These are phyloP conservation scores for Andrographis paniculata DNA, from an alignment of 305 asterid species.

Conservation along the genomic window DNA sequence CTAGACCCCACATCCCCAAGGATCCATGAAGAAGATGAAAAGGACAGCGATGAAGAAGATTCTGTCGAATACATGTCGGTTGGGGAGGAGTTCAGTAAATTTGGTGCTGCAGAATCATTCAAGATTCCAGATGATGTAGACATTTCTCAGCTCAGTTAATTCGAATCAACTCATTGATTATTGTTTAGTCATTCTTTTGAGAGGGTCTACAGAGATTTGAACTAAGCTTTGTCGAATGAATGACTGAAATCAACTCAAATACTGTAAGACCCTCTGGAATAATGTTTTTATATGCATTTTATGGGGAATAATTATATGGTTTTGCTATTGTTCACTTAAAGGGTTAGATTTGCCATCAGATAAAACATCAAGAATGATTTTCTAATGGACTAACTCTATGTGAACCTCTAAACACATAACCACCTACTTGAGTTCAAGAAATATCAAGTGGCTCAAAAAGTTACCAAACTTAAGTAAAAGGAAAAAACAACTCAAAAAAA, in stretches of 20 bases:
- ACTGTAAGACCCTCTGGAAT: not conserved
- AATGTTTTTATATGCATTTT: too few relatives aligned
- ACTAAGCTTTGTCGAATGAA: too few relatives aligned
- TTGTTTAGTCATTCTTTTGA: too few relatives aligned
- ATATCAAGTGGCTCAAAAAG: too few relatives aligned
- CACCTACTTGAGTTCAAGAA: too few relatives aligned
- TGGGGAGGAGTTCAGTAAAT: conserved; percentile 59
- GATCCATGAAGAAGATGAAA: conserved; percentile 33
- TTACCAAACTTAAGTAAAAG: too few relatives aligned
- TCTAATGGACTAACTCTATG: not conserved
- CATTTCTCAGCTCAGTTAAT: conserved; percentile 61
- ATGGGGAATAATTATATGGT: not conserved
- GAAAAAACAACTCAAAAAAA: too few relatives aligned
- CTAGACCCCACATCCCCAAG: conserved; percentile 36
- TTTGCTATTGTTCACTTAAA: too few relatives aligned
- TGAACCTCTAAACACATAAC: too few relatives aligned
- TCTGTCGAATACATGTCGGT: too few relatives aligned
- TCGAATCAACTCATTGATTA: not conserved
- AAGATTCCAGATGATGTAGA: conserved; percentile 78
- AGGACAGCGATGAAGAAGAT: conserved; percentile 42
- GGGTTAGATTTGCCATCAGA: not conserved
- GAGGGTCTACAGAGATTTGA: too few relatives aligned
- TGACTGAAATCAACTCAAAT: not conserved
- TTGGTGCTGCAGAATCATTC: conserved; percentile 86
- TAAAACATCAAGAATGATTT: not conserved